Percentiles rank a stretch among this genome's conserved stretches.
These are phyloP conservation scores for Hypholoma fasciculare DNA, from an alignment of 768 basidiomycete species.

Conservation along the genomic window DNA sequence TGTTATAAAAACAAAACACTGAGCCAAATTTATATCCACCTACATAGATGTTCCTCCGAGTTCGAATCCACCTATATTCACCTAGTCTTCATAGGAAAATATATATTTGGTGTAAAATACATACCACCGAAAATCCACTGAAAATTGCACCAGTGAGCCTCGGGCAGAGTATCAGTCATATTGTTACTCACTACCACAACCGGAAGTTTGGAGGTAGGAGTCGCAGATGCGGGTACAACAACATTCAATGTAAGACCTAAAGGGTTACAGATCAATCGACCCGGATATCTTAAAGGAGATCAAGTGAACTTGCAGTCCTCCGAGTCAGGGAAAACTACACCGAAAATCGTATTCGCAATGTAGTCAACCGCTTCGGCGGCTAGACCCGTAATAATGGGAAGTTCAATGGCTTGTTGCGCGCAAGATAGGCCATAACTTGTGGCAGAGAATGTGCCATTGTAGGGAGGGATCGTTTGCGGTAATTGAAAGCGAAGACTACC, in stretches of 20 bases:
- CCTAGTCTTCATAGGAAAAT: not conserved
- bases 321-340: conserved; percentile 29
- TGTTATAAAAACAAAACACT: not conserved
- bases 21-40: not conserved
- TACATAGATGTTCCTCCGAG: conserved; percentile 34
- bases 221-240: conserved; percentile 41
- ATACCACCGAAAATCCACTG: conserved; percentile 56
- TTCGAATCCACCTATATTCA: conserved; percentile 14
- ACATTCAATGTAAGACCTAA: conserved; percentile 56
- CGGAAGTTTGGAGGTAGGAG: conserved; percentile 45
- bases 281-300: conserved; percentile 9
- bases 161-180: not conserved
- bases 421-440: conserved; percentile 44
- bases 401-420: conserved; percentile 40
- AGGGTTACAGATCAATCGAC: not conserved
- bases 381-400: conserved; percentile 37
- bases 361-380: conserved; percentile 34
- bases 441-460: conserved; percentile 37
- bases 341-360: conserved; percentile 31
- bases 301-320: conserved; percentile 47
- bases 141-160: not conserved
- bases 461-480: conserved; percentile 37
- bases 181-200: conserved; percentile 48
- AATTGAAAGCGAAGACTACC: conserved; percentile 41
- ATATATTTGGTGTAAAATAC: conserved; percentile 9